A percentile compares a stretch with the other conserved stretches of the same genome.
Conservation (phyloP, 257 asterid genomes). For the Leonotis leonurus region DNA sequence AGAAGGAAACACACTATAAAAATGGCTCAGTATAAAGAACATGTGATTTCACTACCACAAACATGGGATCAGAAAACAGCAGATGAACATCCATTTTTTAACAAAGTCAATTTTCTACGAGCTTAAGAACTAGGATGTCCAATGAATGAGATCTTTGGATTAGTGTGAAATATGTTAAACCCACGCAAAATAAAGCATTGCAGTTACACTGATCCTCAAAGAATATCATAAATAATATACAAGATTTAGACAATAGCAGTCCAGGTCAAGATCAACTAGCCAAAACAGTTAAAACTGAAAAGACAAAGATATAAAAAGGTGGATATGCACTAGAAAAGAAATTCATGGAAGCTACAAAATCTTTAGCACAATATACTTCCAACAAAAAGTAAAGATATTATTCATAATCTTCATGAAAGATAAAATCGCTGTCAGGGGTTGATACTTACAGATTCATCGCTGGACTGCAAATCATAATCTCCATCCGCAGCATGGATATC, state of each 20-base stretch:
- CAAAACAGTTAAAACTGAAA: conserved; percentile 5
- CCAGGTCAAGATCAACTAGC: neutral
- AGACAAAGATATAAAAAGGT: conserved; percentile 3
- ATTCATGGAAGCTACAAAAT: neutral
- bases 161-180: neutral
- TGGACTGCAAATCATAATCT: conserved; percentile 61
- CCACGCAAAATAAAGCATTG: neutral
- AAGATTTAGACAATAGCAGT: neutral
- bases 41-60: neutral
- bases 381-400: conserved; percentile 1
- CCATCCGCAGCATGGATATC: conserved; percentile 57
- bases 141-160: neutral
- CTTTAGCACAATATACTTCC: neutral
- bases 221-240: neutral
- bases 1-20: conserved; percentile 20
- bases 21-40: conserved; percentile 5
- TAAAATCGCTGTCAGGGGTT: conserved; percentile 1
- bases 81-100: conserved; percentile 1
- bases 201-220: neutral
- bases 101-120: conserved; percentile 8
- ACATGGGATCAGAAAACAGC: neutral
- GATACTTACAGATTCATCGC: conserved; percentile 68
- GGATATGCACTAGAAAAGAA: neutral
- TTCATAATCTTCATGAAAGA: neutral
- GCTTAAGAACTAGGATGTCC: neutral